These are phyloP conservation scores for Rhododendron griersonianum DNA, from an alignment of 148 eudicot species.

Conservation along the genomic window DNA sequence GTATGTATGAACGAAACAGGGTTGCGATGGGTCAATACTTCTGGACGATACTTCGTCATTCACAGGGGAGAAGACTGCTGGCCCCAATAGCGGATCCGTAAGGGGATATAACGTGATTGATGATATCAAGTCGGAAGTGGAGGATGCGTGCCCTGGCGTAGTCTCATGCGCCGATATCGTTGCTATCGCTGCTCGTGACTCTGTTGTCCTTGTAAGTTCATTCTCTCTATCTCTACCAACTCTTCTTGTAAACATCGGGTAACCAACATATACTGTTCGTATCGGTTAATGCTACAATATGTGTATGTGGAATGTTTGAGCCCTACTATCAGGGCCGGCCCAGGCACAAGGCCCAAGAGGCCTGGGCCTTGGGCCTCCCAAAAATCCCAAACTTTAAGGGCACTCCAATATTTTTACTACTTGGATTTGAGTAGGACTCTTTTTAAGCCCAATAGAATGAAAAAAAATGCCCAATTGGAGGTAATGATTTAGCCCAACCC, in stretches of 20 bases:
- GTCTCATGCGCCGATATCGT: conserved; percentile 48
- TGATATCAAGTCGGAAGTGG: conserved; percentile 30
- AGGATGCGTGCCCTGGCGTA: conserved; percentile 34
- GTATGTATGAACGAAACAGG: neutral
- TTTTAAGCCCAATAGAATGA: too few species aligned
- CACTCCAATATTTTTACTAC: too few species aligned
- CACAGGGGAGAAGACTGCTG: conserved; percentile 37
- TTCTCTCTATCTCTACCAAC: neutral
- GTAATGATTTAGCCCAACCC: too few species aligned
- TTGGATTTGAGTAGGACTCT: too few species aligned
- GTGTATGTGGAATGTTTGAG: neutral
- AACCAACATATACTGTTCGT: neutral
- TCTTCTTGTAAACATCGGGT: neutral
- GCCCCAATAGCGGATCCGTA: conserved; percentile 30
- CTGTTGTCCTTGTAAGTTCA: conserved; percentile 26
- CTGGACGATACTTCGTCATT: conserved; percentile 37
- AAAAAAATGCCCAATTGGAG: too few species aligned
- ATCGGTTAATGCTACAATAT: neutral
- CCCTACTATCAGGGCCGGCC: too few species aligned
- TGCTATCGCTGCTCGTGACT: conserved; percentile 37
- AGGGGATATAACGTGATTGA: conserved; percentile 42
- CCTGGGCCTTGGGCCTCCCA: too few species aligned
- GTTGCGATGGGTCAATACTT: conserved; percentile 45
- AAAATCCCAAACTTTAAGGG: too few species aligned
- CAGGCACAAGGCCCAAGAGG: too few species aligned